phyloP scores from a whole-genome alignment of 495 filamentous ascomycete genomes.

The Daldinia decipiens region DNA sequence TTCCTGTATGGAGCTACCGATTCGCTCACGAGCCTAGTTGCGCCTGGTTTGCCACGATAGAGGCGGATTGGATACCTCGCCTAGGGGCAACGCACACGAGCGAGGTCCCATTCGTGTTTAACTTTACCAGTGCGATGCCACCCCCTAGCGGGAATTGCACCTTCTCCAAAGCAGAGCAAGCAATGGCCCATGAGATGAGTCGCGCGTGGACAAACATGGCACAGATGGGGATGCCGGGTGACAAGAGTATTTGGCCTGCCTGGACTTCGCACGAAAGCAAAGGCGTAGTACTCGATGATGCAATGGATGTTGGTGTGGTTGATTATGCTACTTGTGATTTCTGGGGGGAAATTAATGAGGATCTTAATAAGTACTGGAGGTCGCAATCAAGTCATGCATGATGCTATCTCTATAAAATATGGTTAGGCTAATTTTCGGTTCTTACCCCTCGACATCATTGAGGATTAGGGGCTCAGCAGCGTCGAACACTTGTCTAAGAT shows the following conservation, averaged over 20 bases:
- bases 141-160: slow-evolving; percentile 48
- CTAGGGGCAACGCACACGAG: slow-evolving; percentile 51
- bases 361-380: slow-evolving; percentile 29
- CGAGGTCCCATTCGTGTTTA: slow-evolving; percentile 58
- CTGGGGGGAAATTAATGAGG: slow-evolving; percentile 47
- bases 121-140: slow-evolving; percentile 46
- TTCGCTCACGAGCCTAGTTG: slow-evolving; percentile 52
- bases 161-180: slow-evolving; percentile 45
- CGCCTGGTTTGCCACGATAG: slow-evolving; percentile 39
- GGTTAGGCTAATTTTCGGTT: neutral
- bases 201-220: slow-evolving; percentile 55
- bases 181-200: slow-evolving; percentile 49
- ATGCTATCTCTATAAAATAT: neutral
- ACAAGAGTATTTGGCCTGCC: slow-evolving; percentile 44
- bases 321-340: slow-evolving; percentile 50
- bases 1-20: slow-evolving; percentile 50
- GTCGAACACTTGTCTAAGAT: neutral
- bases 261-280: slow-evolving; percentile 37
- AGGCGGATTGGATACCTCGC: slow-evolving; percentile 22
- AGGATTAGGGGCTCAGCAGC: neutral
- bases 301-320: slow-evolving; percentile 38
- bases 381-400: neutral
- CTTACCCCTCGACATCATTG: neutral
- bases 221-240: slow-evolving; percentile 42
- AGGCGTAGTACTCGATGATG: slow-evolving; percentile 48